Evolutionary conservation across 768 basidiomycete species (phyloP), one percentile per base, ranked within the genome.

Genomic region (Agaricus sinodeliciosus): DNA sequence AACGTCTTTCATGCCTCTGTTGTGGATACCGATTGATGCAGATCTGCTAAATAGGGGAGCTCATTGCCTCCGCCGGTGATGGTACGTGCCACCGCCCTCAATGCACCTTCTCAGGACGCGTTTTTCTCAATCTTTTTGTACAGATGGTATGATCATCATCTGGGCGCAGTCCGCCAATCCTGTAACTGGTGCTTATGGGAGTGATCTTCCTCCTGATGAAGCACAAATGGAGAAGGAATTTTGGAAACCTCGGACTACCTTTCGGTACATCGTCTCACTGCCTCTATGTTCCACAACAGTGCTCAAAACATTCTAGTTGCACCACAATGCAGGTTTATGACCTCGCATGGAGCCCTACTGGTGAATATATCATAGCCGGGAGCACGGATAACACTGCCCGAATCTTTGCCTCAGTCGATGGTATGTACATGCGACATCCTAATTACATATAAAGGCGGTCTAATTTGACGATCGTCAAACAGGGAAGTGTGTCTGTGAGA

Each of bases 271-370:
- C 9, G 15, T 51, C 37, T 40, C 18, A 56, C 22, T 6, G 2
- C 31, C 45, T 48, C 43, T 26, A 4, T 43, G 0, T 18, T 46
- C 19, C 16, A 42, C 39, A 15, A 35, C 26, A 49, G 41, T 25
- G 11, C 53, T 36, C 15, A 31, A n/a, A 19, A 8, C 42, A 11
- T 35, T 13, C n/a, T 62, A 95, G 94, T 54, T 92, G 90, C 59
- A 90, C 93, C 1, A 85, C 86, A 3, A 91, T 94, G 81, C 93
- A 98, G 66, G 93, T 98, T 5, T 99, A 99, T 66, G 96, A 99
- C 63, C 74, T 99, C 22, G 92, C 94, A 0, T 99, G 96, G 96
- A 93, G 90, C 59, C 96, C 96, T 0, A 86, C 87, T 15, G 93
- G 95, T 28, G 90, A 94, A 57, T 95, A 90, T 58, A 80, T 99